Conservation (phyloP, 768 basidiomycete species). For the Boletus vinaceobasis region DNA sequence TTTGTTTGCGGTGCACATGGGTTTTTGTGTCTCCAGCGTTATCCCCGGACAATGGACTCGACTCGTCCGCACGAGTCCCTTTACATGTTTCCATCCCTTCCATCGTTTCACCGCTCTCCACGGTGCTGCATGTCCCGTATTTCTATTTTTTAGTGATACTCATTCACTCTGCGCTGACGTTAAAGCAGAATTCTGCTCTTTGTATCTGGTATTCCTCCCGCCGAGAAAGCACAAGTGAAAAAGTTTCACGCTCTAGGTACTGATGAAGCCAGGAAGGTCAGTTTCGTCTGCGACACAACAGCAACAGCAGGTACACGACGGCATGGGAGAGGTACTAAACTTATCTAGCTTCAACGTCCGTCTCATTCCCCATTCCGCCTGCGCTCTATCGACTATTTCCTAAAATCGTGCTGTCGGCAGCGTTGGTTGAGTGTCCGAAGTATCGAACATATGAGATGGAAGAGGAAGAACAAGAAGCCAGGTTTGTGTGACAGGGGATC, state of each 20-base stretch:
- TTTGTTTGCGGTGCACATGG: neutral
- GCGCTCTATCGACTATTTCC: too few species aligned
- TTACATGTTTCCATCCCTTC: neutral
- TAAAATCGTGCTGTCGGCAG: too few species aligned
- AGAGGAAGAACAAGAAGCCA: too few species aligned
- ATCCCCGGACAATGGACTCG: neutral
- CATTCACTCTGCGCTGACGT: neutral
- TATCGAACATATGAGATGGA: too few species aligned
- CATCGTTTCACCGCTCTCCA: neutral
- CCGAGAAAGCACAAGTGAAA: neutral
- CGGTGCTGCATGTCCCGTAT: neutral
- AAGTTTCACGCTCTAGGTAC: neutral
- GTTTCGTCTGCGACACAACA: too few species aligned
- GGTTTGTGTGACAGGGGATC: too few species aligned
- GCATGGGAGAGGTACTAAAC: too few species aligned
- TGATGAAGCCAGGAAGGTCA: neutral
- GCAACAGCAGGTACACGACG: too few species aligned
- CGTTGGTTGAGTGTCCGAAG: too few species aligned
- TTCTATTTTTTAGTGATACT: neutral
- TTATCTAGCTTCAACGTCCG: too few species aligned
- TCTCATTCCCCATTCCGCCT: too few species aligned
- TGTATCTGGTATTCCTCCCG: neutral
- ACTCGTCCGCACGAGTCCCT: neutral
- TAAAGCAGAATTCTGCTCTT: neutral
- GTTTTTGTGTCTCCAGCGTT: neutral